Evolutionary conservation across 2,329 filamentous ascomycete species (phyloP), one percentile per base, ranked within the genome.

Genomic region (Nothopassalora personata): DNA sequence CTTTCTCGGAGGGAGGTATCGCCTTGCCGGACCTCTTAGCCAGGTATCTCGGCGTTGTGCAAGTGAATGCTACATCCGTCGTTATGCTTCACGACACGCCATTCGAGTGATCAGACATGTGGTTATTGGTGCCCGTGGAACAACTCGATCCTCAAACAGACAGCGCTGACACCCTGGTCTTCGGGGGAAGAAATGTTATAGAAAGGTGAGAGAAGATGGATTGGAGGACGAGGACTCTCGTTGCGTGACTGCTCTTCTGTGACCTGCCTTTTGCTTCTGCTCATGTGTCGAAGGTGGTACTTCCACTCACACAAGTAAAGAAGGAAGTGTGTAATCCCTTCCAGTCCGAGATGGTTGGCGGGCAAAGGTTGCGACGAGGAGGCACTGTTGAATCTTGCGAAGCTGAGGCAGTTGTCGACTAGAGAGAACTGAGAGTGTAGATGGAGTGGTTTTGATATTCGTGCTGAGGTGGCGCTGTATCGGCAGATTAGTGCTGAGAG

Each of bases 401-500:
- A 67, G 45, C 62, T 74, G 31, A 64, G 73, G 31, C 66, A 68
- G 48, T 71, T 84, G 2, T 79, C 81, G 0, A 61, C 69, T 0
- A 75, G 73, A 1, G 73, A 1, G 82, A 86, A 60, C 66, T 73
- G 7, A 74, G 81, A 4, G 75, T 86, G 4, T 74, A 77, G 5
- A 74, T 78, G 55, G 83, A 86, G 64, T 81, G 75, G 74, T 74
- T 74, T 75, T 51, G 80, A 78, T 8, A 83, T 83, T 54, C 76
- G 79, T 11, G 78, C 81, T 1, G 83, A 85, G 63, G 80, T 80
- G 6, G 73, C 75, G 7, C 81, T 83, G 67, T 80, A 82, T 60
- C 72, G 81, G 62, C 71, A 76, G 23, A 73, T 74, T 47, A 61
- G 68, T 18, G 70, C 74, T 54, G 73, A 73, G 49, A 73, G 75